Conservation (phyloP, 305 asterid species). For the Fraxinus paxiana region DNA sequence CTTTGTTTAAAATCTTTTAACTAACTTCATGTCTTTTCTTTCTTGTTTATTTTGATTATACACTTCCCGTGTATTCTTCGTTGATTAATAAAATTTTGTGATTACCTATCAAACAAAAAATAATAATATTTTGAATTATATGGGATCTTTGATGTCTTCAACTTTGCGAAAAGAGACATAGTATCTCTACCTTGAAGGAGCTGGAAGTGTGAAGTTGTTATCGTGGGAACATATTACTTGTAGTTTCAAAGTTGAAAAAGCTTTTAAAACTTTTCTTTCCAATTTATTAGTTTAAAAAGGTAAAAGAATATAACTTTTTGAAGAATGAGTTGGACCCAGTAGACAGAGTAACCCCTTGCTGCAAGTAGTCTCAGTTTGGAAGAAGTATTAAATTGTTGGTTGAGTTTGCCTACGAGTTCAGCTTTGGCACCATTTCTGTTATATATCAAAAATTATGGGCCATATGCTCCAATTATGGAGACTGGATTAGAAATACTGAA, state of each 20-base stretch:
- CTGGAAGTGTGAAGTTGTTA: conserved; percentile 12
- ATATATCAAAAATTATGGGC: background rate
- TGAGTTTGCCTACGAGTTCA: background rate
- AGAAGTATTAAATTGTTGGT: background rate
- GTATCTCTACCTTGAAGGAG: conserved; percentile 12
- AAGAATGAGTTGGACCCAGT: background rate
- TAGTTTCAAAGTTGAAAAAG: conserved; percentile 2
- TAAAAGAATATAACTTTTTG: background rate
- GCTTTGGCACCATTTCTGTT: background rate
- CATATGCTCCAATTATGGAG: background rate
- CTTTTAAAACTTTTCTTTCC: background rate
- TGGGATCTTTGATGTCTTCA: conserved; percentile 6
- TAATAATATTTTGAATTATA: background rate
- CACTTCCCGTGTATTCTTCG: too few species aligned
- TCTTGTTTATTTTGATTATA: too few species aligned
- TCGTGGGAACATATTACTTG: background rate
- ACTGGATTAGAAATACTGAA: background rate
- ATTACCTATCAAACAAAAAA: too few species aligned
- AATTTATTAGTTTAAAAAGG: background rate
- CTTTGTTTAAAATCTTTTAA: conserved; percentile 36
- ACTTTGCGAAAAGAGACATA: background rate
- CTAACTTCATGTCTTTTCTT: too few species aligned
- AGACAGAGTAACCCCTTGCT: background rate
- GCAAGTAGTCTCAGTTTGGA: background rate
- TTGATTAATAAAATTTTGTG: too few species aligned